A percentile compares a stretch with the other conserved stretches of the same genome.
phyloP scores from a whole-genome alignment of 805 yeast genomes.

The Cyberlindnera lachancei region DNA sequence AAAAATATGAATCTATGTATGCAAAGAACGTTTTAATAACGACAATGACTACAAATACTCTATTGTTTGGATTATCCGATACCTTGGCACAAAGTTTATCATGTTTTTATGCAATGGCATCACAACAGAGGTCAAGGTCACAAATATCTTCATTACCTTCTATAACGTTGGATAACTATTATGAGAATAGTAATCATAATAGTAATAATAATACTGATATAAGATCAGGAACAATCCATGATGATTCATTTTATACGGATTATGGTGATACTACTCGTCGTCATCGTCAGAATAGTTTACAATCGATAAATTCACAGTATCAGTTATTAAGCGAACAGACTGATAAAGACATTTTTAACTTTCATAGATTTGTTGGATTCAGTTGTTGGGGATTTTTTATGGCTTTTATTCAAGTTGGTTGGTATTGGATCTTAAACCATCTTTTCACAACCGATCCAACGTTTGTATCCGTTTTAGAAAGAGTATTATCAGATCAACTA shows the following conservation, averaged over 20 bases:
- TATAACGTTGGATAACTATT: conserved; percentile 11
- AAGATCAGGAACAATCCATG: conserved; percentile 8
- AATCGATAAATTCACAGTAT: conserved; percentile 14
- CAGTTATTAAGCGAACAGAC: conserved; percentile 25
- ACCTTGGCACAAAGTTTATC: conserved; percentile 64
- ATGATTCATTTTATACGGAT: conserved; percentile 23
- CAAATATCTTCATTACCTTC: conserved; percentile 8
- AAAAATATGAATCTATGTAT: conserved; percentile 54
- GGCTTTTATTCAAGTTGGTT: conserved; percentile 77
- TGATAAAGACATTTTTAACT: conserved; percentile 40
- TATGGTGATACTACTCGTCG: conserved; percentile 21
- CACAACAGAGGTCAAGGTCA: conserved; percentile 1
- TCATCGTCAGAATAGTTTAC: conserved; percentile 24
- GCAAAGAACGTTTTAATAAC: conserved; percentile 63
- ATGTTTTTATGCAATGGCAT: conserved; percentile 13
- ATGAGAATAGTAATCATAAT: no score
- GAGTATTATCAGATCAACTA: conserved; percentile 86
- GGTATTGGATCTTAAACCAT: conserved; percentile 79
- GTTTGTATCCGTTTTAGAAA: conserved; percentile 74
- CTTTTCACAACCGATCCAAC: conserved; percentile 77
- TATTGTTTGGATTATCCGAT: conserved; percentile 86
- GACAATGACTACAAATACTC: conserved; percentile 70
- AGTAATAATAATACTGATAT: not conserved
- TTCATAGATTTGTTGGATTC: conserved; percentile 68
- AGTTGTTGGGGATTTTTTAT: conserved; percentile 81